Base-by-base conservation (phyloP, 495 filamentous ascomycete species). In the Aspergillus biplanus region DNA sequence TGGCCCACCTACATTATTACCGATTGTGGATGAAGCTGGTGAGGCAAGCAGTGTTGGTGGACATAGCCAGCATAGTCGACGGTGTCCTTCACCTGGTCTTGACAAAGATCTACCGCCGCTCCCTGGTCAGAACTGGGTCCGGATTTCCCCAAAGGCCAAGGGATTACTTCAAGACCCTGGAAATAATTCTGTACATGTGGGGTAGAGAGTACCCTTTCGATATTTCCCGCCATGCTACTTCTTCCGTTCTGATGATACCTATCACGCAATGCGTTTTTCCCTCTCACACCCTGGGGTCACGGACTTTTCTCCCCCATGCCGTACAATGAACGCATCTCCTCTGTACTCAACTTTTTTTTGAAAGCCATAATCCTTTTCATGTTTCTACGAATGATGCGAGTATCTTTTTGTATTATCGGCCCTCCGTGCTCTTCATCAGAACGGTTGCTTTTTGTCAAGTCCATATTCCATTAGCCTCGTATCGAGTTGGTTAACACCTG, bases 1-100 rank as follows among this genome's bases (percentile, higher is more conserved):
- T 12, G 81, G 82, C 32, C 86, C 87, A 11, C 82, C 89, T 33
- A 77, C 73, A n/a, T 88, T 91, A 31, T 75, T 99, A n/a, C 95
- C 95, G 2, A 89, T 97, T 53, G 92, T 99, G 7, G 92, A 97
- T 59, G 95, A 99, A 78, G 89, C 89, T 32, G 90, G 88, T 12
- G 95, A 97, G 74, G 90, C 86, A 16, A 85, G 83, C 5, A 93
- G 90, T 59, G 86, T 88, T 18, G 86, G 88, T 4, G 85, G 86
- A 50, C 74, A 76, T 16, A 79, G 76, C 59, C 72, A 72, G 63
- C 72, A 75, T 59, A 78, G 76, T 62, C 72, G 71, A 60, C 65
- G 73, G 35, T 72, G 73, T 12, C 71, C 62, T 37, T 66, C 73
- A 13, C 64, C 61, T 21, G 52, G 65, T 47, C 69, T 80, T 9